Conservation (phyloP, 129 eudicot genomes). For the Smallanthus sonchifolius region DNA sequence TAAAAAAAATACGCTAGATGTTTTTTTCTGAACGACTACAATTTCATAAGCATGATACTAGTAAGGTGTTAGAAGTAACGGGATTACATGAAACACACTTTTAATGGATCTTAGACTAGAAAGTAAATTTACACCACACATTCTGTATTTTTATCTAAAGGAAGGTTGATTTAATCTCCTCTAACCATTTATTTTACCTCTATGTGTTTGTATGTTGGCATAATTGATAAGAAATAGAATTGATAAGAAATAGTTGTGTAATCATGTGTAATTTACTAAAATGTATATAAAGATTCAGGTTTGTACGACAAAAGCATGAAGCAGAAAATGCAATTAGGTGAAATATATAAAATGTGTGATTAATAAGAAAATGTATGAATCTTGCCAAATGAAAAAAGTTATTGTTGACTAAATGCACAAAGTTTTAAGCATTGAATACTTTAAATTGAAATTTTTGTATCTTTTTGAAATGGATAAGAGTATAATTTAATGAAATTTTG, state of each 20-base stretch:
- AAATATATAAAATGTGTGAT: not conserved
- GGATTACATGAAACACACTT: no score
- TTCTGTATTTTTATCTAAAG: no score
- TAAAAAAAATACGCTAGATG: no score
- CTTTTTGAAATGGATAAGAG: not conserved
- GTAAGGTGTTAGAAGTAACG: no score
- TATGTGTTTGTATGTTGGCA: not conserved
- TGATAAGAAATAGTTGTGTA: not conserved
- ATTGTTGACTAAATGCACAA: not conserved
- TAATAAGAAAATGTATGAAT: not conserved
- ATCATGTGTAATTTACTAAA: not conserved
- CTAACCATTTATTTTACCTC: no score
- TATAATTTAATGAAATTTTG: no score
- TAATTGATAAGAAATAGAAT: not conserved
- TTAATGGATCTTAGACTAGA: no score
- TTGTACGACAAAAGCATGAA: not conserved
- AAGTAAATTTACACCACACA: no score
- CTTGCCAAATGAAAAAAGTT: not conserved
- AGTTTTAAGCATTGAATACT: not conserved
- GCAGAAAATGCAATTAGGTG: not conserved
- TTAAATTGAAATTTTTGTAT: not conserved
- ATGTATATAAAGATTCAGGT: not conserved
- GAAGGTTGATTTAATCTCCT: no score
- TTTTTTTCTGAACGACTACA: no score
- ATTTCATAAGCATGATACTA: no score